These are phyloP conservation scores for Cornus kousa DNA, from an alignment of 148 eudicot species.

Conservation along the genomic window DNA sequence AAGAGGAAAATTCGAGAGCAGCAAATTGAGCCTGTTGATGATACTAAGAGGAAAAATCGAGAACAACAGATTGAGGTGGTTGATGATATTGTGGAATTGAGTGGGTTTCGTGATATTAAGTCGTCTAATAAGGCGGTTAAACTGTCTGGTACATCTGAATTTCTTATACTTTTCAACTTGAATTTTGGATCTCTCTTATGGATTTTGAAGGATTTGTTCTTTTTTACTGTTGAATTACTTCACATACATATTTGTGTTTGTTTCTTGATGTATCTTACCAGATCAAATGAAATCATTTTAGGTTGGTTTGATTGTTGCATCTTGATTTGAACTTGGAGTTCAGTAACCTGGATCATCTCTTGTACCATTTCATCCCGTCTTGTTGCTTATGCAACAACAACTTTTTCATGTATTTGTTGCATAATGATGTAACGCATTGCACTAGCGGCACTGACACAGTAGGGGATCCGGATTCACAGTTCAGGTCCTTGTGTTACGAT, in stretches of 20 bases:
- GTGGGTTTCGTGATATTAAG: constrained; percentile 18
- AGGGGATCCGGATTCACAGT: too few species aligned
- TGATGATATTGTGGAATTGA: constrained; percentile 16
- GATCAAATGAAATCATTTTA: neutral
- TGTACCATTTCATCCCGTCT: too few species aligned
- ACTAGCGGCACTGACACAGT: too few species aligned
- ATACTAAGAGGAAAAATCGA: constrained; percentile 18
- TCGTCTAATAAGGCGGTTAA: constrained; percentile 9
- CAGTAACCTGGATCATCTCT: neutral
- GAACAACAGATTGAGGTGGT: constrained; percentile 11
- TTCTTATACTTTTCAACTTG: neutral
- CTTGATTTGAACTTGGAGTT: neutral
- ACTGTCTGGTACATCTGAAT: constrained; percentile 30
- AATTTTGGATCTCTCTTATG: neutral
- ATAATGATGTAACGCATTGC: too few species aligned
- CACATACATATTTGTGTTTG: neutral
- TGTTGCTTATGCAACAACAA: too few species aligned
- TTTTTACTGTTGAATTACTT: neutral
- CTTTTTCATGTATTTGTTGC: too few species aligned
- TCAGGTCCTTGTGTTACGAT: too few species aligned
- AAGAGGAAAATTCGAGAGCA: constrained; percentile 17
- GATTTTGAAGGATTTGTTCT: neutral
- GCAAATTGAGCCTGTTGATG: constrained; percentile 16
- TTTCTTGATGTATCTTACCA: neutral
- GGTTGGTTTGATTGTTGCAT: neutral